A percentile compares a stretch with the other conserved stretches of the same genome.
These are phyloP conservation scores for Nakazawaea populi DNA, from an alignment of 805 yeast genomes.

Conservation along the genomic window DNA sequence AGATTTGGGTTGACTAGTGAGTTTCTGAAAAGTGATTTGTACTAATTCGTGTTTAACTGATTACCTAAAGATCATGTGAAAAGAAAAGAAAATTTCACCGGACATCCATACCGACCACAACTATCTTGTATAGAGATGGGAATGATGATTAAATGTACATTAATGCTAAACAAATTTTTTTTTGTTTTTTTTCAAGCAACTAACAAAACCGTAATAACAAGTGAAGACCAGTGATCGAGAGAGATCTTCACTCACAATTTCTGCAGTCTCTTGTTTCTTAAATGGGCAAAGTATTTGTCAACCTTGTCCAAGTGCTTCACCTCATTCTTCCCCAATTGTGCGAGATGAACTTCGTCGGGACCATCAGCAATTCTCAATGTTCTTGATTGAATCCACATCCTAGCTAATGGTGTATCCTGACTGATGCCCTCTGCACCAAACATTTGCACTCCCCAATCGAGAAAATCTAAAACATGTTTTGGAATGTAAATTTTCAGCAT, in stretches of 20 bases:
- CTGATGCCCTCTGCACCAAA: constrained; percentile 63
- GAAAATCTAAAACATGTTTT: constrained; percentile 39
- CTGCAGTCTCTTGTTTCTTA: constrained; percentile 2
- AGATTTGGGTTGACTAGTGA: constrained; percentile 53
- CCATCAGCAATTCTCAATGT: constrained; percentile 64
- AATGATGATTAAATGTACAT: not conserved
- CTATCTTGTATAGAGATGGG: too few species aligned
- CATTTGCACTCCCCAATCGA: constrained; percentile 61
- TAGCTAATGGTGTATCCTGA: constrained; percentile 54
- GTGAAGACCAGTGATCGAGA: too few species aligned
- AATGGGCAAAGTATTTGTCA: constrained; percentile 24
- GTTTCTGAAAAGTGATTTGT: constrained; percentile 48
- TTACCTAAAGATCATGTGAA: too few species aligned
- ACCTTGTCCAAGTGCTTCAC: constrained; percentile 30
- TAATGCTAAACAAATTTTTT: not conserved
- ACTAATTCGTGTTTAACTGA: constrained; percentile 21
- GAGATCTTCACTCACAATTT: constrained; percentile 8
- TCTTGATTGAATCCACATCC: constrained; percentile 44
- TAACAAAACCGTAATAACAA: not conserved
- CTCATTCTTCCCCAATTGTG: constrained; percentile 47
- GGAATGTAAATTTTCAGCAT: constrained; percentile 63
- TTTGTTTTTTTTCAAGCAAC: constrained; percentile 8
- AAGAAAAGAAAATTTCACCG: too few species aligned
- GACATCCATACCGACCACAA: too few species aligned
- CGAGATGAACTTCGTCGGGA: constrained; percentile 61